phyloP scores from a whole-genome alignment of 2,329 filamentous ascomycete genomes.

The Scedosporium apiospermum region DNA sequence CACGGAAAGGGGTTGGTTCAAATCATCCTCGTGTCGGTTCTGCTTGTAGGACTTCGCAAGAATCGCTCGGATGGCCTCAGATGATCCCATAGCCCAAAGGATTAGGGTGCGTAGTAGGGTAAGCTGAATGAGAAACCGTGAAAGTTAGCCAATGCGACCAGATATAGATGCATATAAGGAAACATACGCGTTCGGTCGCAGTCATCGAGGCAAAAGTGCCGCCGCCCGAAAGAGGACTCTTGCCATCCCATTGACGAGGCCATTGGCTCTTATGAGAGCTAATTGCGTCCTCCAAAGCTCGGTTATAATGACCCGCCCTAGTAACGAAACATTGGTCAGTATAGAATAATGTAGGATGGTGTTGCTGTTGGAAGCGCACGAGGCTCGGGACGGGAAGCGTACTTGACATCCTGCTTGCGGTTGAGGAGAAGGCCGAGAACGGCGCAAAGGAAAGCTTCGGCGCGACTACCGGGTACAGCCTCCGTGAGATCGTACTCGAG shows the following conservation, averaged over 20 bases:
- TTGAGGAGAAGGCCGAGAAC: slow-evolving; percentile 83
- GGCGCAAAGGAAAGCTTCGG: slow-evolving; percentile 83
- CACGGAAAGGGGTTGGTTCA: slow-evolving; percentile 80
- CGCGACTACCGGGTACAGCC: slow-evolving; percentile 67
- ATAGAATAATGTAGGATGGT: neutral
- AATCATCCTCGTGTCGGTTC: slow-evolving; percentile 65
- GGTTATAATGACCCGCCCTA: slow-evolving; percentile 84
- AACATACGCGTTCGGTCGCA: slow-evolving; percentile 66
- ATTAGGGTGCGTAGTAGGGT: slow-evolving; percentile 73
- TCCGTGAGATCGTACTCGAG: slow-evolving; percentile 80
- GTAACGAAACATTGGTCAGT: slow-evolving; percentile 12
- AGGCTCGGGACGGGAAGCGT: slow-evolving; percentile 29
- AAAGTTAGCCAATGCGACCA: neutral
- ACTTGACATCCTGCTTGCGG: slow-evolving; percentile 98
- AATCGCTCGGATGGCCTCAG: slow-evolving; percentile 69
- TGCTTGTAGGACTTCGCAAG: slow-evolving; percentile 87
- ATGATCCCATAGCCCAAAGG: slow-evolving; percentile 82
- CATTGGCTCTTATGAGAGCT: slow-evolving; percentile 79
- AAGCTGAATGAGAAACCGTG: slow-evolving; percentile 45
- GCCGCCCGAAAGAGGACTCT: slow-evolving; percentile 74
- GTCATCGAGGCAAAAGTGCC: slow-evolving; percentile 75
- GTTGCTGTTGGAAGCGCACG: neutral
- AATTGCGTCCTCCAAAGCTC: slow-evolving; percentile 89
- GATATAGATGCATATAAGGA: neutral
- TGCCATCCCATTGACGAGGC: slow-evolving; percentile 72